These are phyloP conservation scores for Platanthera guangdongensis DNA, from an alignment of 106 monocot species.

Conservation along the genomic window DNA sequence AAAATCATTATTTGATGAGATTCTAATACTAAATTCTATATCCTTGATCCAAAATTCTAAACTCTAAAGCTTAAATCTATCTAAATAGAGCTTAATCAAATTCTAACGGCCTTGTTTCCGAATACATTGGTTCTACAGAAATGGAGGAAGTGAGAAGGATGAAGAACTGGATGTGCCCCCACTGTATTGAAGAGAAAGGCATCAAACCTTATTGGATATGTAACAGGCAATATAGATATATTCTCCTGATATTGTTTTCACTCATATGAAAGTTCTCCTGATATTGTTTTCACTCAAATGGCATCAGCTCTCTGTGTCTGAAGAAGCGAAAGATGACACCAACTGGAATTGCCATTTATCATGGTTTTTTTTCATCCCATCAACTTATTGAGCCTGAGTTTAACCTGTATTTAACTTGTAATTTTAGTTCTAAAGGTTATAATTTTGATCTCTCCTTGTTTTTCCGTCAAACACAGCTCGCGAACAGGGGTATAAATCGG, in stretches of 20 bases:
- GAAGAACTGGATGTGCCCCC: constrained; percentile 71
- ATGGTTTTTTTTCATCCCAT: constrained; percentile 22
- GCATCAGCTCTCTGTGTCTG: constrained; percentile 44
- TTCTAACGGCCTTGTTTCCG: too few relatives aligned
- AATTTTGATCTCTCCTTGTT: neutral
- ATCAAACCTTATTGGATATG: constrained; percentile 58
- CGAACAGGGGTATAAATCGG: constrained; percentile 38
- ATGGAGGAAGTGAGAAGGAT: constrained; percentile 47
- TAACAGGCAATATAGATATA: constrained; percentile 23
- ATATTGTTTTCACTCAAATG: neutral
- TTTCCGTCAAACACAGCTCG: constrained; percentile 28
- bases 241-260: neutral
- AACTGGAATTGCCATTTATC: constrained; percentile 54
- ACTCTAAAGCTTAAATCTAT: too few relatives aligned
- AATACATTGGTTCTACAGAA: constrained; percentile 19
- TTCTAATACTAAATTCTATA: too few relatives aligned
- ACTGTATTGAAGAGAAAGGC: constrained; percentile 64
- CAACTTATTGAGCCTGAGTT: neutral
- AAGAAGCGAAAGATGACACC: constrained; percentile 55
- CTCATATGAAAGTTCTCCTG: neutral
- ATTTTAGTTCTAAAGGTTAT: neutral
- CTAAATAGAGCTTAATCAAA: too few relatives aligned
- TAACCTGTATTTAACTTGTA: neutral
- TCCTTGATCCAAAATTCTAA: too few relatives aligned
- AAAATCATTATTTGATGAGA: too few relatives aligned